Base-by-base conservation (phyloP, 1,139 yeast genomes). In the Nadsonia commutata region DNA sequence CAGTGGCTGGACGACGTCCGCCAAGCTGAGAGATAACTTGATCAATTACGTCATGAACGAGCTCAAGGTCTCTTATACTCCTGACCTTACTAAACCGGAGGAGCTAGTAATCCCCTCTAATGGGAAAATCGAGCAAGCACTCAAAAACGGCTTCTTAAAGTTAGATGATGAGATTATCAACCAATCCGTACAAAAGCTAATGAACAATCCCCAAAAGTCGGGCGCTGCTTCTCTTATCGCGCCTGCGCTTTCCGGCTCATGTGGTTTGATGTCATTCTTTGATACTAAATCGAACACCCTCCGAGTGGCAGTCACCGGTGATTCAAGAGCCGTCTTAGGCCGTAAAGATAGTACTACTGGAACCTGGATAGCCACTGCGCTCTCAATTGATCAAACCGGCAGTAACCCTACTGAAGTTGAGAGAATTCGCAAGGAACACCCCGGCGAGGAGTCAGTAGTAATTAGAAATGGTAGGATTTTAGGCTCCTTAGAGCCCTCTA, bases 281-380 rank as follows among this genome's bases (percentile, higher is more conserved):
- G 95, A 90, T 59, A 77, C 95, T 2, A 71, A 73, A 46, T 70
- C 85, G 36, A 72, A 76, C 45, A 64, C 72, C 43, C 69, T 90
- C 51, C 80, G 85, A 52, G 95, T 90, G 23, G 98, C 98, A 0
- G 94, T 88, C 5, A 78, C 97, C 0, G 99, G 99, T 38, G 99
- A 90, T 60, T 88, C 97, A 0, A 72, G 98, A 49, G 97, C 96
- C 0, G 73, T 90, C 20, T 66, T 90, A 38, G 95, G 96, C 2
- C 76, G 88, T 2, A 68, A 75, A 44, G 73, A 72, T 48, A 44
- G 52, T 17, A 75, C 70, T 41, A 59, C 63, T 17, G 83, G 83
- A 46, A 69, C 71, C 43, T 90, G 97, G 97, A 79, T 88, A 1
- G 96, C 90, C 3, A 73, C 75, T 49, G 88, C 94, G 19, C 70